A percentile compares a stretch with the other conserved stretches of the same genome.
Evolutionary conservation across 768 basidiomycete genomes (phyloP).

Genomic region (Dendrothele bispora): DNA sequence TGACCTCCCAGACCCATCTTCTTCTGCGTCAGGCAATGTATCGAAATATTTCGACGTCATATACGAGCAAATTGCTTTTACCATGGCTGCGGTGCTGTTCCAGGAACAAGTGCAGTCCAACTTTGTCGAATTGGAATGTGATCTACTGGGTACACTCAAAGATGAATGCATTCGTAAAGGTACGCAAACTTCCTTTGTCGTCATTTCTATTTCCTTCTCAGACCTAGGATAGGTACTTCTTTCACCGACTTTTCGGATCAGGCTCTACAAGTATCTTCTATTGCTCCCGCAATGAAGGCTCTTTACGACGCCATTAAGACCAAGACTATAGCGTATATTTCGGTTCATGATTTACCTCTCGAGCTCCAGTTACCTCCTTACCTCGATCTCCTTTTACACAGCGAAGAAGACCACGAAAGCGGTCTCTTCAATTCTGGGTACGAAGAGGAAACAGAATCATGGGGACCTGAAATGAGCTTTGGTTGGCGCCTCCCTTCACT

Average conservation of each 20-base stretch:
- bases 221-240: constrained; percentile 49
- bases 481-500: constrained; percentile 77
- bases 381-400: constrained; percentile 69
- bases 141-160: constrained; percentile 64
- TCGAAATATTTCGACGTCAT: constrained; percentile 82
- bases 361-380: constrained; percentile 87
- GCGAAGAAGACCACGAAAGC: constrained; percentile 55
- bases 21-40: constrained; percentile 75
- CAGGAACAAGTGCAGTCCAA: constrained; percentile 87
- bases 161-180: constrained; percentile 72
- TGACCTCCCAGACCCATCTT: constrained; percentile 89
- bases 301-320: constrained; percentile 80
- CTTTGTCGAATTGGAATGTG: constrained; percentile 84
- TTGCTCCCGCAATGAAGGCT: constrained; percentile 77
- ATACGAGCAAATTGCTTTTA: constrained; percentile 88
- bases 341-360: constrained; percentile 75
- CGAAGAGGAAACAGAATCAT: constrained; percentile 47
- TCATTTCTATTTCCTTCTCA: constrained; percentile 9
- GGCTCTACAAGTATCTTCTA: constrained; percentile 64
- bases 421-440: constrained; percentile 51
- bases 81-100: constrained; percentile 87
- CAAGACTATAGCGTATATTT: constrained; percentile 74
- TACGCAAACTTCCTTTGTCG: constrained; percentile 20
- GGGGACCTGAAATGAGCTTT: constrained; percentile 69
- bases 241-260: constrained; percentile 55